phyloP scores from a whole-genome alignment of 306 rosid genomes.

The Vigna angularis region DNA sequence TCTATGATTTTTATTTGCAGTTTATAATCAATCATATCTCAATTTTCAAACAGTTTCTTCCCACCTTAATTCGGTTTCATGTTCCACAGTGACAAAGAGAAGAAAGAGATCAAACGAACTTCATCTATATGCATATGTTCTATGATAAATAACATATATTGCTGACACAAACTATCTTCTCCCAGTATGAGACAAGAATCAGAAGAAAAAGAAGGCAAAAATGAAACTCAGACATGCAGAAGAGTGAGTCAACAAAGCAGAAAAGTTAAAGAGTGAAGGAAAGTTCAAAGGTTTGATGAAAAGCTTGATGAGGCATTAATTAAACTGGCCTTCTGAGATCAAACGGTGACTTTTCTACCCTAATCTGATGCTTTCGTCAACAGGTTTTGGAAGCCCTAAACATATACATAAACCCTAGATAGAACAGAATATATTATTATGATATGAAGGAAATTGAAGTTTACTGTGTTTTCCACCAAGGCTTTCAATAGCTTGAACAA shows the following conservation, averaged over 20 bases:
- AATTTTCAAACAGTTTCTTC: not conserved
- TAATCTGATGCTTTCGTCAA: not conserved
- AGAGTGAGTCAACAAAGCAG: not conserved
- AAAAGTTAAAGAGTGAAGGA: not conserved
- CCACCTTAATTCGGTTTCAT: not conserved
- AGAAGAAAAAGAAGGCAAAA: not conserved
- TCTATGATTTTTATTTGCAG: not conserved
- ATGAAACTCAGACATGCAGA: not conserved
- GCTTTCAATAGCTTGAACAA: conserved; percentile 40
- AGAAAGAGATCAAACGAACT: not conserved
- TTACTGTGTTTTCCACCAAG: conserved; percentile 50
- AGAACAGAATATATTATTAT: not conserved
- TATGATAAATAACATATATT: not conserved
- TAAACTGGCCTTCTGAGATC: no score
- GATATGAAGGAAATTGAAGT: conserved; percentile 22
- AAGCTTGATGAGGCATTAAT: no score
- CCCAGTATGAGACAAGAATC: not conserved
- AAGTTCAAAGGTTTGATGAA: not conserved
- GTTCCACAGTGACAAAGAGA: not conserved
- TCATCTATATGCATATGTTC: not conserved
- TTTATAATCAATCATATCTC: not conserved
- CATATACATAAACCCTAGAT: conserved; percentile 2
- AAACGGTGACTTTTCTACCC: not conserved
- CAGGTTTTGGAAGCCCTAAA: not conserved
- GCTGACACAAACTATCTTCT: not conserved